These are phyloP conservation scores for Nothophytophthora sp. DNA, from an alignment of 352 stramenopile genomes.

Conservation along the genomic window DNA sequence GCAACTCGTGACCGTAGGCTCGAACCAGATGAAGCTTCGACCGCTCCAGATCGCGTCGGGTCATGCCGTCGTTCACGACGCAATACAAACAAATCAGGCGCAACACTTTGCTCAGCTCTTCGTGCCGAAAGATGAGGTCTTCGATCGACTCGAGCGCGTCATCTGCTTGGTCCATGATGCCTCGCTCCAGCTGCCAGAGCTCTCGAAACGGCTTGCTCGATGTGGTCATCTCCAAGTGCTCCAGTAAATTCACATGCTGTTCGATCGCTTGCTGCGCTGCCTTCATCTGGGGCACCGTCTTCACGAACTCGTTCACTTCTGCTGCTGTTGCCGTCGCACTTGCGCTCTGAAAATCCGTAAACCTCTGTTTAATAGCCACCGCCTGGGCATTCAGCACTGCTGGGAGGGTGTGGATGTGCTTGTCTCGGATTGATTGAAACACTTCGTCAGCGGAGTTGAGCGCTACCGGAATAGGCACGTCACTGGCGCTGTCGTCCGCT, in stretches of 20 bases:
- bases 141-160: slow-evolving; percentile 44
- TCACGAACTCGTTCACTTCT: slow-evolving; percentile 79
- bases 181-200: slow-evolving; percentile 68
- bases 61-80: slow-evolving; percentile 49
- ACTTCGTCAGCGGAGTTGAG: slow-evolving; percentile 66
- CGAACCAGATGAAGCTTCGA: slow-evolving; percentile 65
- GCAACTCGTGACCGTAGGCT: slow-evolving; percentile 72
- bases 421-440: slow-evolving; percentile 61
- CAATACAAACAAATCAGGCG: slow-evolving; percentile 69
- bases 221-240: slow-evolving; percentile 50
- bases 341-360: slow-evolving; percentile 49
- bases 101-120: slow-evolving; percentile 51
- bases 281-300: slow-evolving; percentile 62
- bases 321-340: slow-evolving; percentile 44
- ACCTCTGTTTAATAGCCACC: slow-evolving; percentile 50
- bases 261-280: slow-evolving; percentile 52
- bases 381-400: slow-evolving; percentile 50
- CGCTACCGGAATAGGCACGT: slow-evolving; percentile 30
- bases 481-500: slow-evolving; percentile 32
- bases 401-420: slow-evolving; percentile 62
- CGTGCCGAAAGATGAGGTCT: slow-evolving; percentile 60
- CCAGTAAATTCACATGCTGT: slow-evolving; percentile 61
- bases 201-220: slow-evolving; percentile 49
- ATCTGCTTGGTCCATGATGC: slow-evolving; percentile 58
- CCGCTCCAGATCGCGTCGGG: slow-evolving; percentile 27